phyloP scores from a whole-genome alignment of 345 rosid species.

The Angophora floribunda region DNA sequence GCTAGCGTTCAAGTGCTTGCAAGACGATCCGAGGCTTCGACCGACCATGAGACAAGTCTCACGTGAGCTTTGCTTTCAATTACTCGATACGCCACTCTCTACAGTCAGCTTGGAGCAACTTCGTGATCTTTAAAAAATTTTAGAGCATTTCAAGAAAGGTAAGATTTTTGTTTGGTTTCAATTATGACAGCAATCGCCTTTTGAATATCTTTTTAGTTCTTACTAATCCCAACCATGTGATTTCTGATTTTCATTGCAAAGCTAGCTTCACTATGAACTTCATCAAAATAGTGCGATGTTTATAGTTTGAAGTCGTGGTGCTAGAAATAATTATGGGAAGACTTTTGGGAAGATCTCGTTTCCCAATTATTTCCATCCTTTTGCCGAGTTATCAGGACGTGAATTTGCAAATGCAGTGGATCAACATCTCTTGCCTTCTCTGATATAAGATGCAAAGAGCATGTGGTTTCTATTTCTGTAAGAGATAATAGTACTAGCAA shows the following conservation, averaged over 20 bases:
- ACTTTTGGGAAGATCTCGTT: neutral
- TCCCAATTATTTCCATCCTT: neutral
- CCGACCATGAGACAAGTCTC: neutral
- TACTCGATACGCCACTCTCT: neutral
- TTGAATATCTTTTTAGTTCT: neutral
- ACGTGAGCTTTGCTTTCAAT: neutral
- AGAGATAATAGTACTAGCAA: neutral
- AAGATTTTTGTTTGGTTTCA: neutral
- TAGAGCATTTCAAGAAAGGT: neutral
- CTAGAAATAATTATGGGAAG: neutral
- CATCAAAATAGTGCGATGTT: neutral
- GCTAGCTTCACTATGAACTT: neutral
- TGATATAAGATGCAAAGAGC: neutral
- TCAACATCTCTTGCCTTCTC: neutral
- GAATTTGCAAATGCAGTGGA: neutral
- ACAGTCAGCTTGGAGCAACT: neutral
- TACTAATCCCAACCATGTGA: neutral
- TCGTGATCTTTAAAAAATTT: neutral
- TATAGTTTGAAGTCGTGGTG: neutral
- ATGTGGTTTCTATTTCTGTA: neutral
- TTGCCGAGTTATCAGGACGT: neutral
- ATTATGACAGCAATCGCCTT: neutral
- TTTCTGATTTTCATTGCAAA: neutral
- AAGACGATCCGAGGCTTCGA: neutral
- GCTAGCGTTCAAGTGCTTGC: neutral